Percentiles rank a stretch among this genome's conserved stretches.
Evolutionary conservation across 768 basidiomycete species (phyloP).

Genomic region (Saitozyma sp.): DNA sequence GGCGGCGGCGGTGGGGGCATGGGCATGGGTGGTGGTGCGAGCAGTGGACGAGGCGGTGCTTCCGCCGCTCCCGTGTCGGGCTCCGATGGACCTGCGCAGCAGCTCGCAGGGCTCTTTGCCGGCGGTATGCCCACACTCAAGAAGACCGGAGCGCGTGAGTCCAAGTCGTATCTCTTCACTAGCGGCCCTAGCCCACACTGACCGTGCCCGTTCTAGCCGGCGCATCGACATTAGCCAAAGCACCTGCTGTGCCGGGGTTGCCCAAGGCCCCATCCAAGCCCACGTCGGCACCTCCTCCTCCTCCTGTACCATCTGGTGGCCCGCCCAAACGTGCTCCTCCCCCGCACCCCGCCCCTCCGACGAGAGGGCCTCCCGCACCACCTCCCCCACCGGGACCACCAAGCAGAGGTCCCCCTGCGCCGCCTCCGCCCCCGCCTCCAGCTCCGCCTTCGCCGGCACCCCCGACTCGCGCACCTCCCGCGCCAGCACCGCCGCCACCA

Average conservation of each 20-base stretch:
- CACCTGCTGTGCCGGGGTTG: slow-evolving; percentile 41
- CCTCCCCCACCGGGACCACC: background rate
- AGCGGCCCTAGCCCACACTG: too few relatives aligned
- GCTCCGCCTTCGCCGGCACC: slow-evolving; percentile 43
- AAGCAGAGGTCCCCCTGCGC: slow-evolving; percentile 20
- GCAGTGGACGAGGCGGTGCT: slow-evolving; percentile 42
- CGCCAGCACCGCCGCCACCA: slow-evolving; percentile 36
- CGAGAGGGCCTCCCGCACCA: slow-evolving; percentile 6
- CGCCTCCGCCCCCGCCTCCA: slow-evolving; percentile 33
- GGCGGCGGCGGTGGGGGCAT: slow-evolving; percentile 51
- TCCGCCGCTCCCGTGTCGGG: slow-evolving; percentile 38
- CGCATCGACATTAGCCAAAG: slow-evolving; percentile 57
- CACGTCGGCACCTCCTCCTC: slow-evolving; percentile 22
- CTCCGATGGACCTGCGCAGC: slow-evolving; percentile 65
- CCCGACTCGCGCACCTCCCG: slow-evolving; percentile 19
- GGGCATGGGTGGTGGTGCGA: slow-evolving; percentile 32
- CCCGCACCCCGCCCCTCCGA: slow-evolving; percentile 27
- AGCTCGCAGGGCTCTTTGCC: slow-evolving; percentile 80
- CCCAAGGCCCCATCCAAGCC: slow-evolving; percentile 51
- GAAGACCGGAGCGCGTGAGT: slow-evolving; percentile 61
- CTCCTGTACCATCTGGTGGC: slow-evolving; percentile 17
- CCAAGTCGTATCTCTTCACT: slow-evolving; percentile 1
- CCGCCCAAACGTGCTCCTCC: slow-evolving; percentile 21
- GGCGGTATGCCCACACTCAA: slow-evolving; percentile 89
- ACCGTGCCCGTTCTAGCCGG: slow-evolving; percentile 68